A percentile compares a stretch with the other conserved stretches of the same genome.
Evolutionary conservation across 331 rosid species (phyloP).

Genomic region (Erythrophleum ivorense): DNA sequence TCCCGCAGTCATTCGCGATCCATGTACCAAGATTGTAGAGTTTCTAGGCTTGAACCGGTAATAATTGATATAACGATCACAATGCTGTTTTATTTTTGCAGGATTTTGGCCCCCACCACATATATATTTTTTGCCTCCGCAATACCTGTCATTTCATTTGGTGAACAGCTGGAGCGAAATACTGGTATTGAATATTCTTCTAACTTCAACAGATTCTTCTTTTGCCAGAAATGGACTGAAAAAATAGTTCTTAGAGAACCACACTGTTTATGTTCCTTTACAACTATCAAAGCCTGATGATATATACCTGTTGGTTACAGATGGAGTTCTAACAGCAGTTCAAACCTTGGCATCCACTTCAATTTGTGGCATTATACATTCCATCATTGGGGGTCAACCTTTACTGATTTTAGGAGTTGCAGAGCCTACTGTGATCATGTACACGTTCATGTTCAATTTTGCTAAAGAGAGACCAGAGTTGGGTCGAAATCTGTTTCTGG

Average conservation of each 20-base stretch:
- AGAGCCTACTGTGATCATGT: slow-evolving; percentile 98
- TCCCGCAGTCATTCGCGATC: not conserved
- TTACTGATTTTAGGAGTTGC: slow-evolving; percentile 94
- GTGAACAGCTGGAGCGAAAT: slow-evolving; percentile 86
- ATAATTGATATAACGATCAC: not conserved
- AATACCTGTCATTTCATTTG: slow-evolving; percentile 94
- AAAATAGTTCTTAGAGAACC: not conserved
- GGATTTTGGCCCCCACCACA: slow-evolving; percentile 99
- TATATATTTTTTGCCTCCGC: slow-evolving; percentile 97
- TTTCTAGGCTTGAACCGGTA: slow-evolving; percentile 1
- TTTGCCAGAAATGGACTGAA: not conserved
- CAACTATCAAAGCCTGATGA: not conserved
- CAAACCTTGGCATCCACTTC: slow-evolving; percentile 94
- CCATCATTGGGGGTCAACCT: slow-evolving; percentile 96
- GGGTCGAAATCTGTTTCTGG: slow-evolving; percentile 82
- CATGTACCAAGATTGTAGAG: not conserved
- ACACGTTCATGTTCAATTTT: slow-evolving; percentile 93
- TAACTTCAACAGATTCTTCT: not conserved
- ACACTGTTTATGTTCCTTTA: not conserved
- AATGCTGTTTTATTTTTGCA: slow-evolving; percentile 39
- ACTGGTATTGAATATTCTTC: slow-evolving; percentile 68
- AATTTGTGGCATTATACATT: slow-evolving; percentile 89
- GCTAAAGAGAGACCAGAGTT: slow-evolving; percentile 84
- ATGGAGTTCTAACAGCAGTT: slow-evolving; percentile 93
- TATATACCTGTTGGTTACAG: slow-evolving; percentile 47